Base-by-base conservation (phyloP, 2,329 filamentous ascomycete species). In the Hirsutella rhossiliensis region DNA sequence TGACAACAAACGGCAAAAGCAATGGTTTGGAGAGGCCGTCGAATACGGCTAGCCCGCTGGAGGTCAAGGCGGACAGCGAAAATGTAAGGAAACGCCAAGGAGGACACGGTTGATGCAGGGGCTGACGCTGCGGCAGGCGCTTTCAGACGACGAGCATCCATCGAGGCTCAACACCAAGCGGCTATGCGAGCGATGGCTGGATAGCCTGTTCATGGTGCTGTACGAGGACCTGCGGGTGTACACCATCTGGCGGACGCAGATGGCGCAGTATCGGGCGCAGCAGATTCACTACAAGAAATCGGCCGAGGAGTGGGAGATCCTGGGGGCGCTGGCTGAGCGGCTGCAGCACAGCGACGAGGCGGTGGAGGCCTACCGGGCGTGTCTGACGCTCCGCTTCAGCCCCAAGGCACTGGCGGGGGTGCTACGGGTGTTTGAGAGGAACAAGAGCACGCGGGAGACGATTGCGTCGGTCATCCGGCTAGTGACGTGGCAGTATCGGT, bases 221-320 rank as follows among this genome's bases (percentile, higher is more conserved):
- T 98, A 98, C 62, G 92, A 98, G 63, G 92, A 98, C 58, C 75
- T 98, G 17, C 86, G 92, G 41, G 90, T 98, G 39, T 98, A 98
- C 70, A 98, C 92, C 12, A 98, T 98, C 62, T 98, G 92, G 92
- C 83, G 92, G 45, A 97, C 92, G 1, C 92, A 98, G 62, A 92
- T 97, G 79, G 86, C 88, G 0, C 90, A 97, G 61, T 96, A 89
- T 60, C 82, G 87, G 19, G 87, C 90, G 43, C 90, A 97, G 62
- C 84, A 90, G 49, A 82, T 95, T 63, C 83, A 94, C 52, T 98
- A 97, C 69, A 92, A 92, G 66, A 98, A 97, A 67, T 92, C 84
- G 1, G 84, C 90, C 2, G 88, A 95, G 53, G 92, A 98, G 62
- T 98, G 92, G 92, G 92, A 98, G 64, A 96, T 98, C 43, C 76